Conservation (phyloP, 139 green algal genomes). For the Eudorina sp. region DNA sequence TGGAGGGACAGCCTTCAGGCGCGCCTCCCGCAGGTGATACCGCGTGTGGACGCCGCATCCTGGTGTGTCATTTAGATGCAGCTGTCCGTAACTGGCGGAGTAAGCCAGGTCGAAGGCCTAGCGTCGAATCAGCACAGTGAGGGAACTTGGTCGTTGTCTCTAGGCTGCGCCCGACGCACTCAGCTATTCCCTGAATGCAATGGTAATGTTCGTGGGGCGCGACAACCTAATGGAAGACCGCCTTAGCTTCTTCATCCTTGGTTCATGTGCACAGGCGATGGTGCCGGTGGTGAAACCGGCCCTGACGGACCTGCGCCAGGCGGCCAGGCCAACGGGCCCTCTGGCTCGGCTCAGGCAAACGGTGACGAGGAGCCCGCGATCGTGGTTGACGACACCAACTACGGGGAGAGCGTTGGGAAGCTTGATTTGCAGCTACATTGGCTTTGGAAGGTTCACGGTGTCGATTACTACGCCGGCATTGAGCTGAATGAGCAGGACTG, state of each 20-base stretch:
- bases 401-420: slow-evolving; percentile 58
- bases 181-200: too few relatives aligned
- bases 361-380: slow-evolving; percentile 49
- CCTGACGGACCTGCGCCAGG: slow-evolving; percentile 38
- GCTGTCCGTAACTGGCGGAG: too few relatives aligned
- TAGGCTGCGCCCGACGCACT: too few relatives aligned
- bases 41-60: too few relatives aligned
- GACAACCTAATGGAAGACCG: too few relatives aligned
- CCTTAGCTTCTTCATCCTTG: neutral
- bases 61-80: too few relatives aligned
- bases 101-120: too few relatives aligned
- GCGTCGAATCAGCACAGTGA: too few relatives aligned
- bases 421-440: slow-evolving; percentile 91
- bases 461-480: slow-evolving; percentile 91
- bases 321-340: neutral
- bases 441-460: slow-evolving; percentile 91
- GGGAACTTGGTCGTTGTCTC: too few relatives aligned
- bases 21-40: too few relatives aligned
- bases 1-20: neutral
- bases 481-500: slow-evolving; percentile 47
- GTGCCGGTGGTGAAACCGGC: neutral
- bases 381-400: slow-evolving; percentile 48
- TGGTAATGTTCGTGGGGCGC: too few relatives aligned
- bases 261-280: neutral
- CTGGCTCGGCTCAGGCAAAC: slow-evolving; percentile 15